Conservation (phyloP, 2,329 filamentous ascomycete genomes). For the Trichoderma endophyticum region DNA sequence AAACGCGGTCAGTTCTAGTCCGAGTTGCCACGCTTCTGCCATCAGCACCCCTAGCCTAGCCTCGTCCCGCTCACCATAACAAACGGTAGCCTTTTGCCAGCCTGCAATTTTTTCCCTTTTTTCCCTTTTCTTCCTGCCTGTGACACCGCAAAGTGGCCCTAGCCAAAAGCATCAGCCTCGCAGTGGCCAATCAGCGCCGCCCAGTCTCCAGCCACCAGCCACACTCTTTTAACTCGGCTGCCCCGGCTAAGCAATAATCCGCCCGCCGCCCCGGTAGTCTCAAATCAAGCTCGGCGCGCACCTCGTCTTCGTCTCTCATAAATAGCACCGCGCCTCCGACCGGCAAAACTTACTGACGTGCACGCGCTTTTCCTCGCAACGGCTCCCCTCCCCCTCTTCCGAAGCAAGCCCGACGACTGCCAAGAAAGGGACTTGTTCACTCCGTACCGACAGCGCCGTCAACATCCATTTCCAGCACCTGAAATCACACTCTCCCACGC, state of each 20-base stretch:
- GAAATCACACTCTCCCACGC: not conserved
- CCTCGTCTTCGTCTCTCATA: slow-evolving; percentile 42
- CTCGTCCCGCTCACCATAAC: slow-evolving; percentile 12
- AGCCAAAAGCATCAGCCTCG: not conserved
- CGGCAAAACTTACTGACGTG: slow-evolving; percentile 44
- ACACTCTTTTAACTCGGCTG: slow-evolving; percentile 15
- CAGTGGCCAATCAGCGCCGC: not conserved
- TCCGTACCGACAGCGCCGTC: not conserved
- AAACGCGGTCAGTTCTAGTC: slow-evolving; percentile 12
- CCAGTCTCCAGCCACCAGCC: slow-evolving; percentile 12
- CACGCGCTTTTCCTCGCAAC: slow-evolving; percentile 46
- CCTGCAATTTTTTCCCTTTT: not conserved
- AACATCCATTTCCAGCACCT: not conserved
- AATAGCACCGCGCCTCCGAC: slow-evolving; percentile 46
- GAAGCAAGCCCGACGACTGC: not conserved
- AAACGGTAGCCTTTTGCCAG: not conserved
- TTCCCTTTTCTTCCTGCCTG: not conserved
- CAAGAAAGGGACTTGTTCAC: not conserved
- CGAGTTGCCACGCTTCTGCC: not conserved
- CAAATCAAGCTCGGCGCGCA: slow-evolving; percentile 36
- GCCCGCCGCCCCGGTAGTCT: slow-evolving; percentile 36
- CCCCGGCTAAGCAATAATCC: slow-evolving; percentile 32
- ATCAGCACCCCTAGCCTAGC: not conserved
- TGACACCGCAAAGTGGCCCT: slow-evolving; percentile 15
- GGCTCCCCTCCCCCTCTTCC: slow-evolving; percentile 26